Evolutionary conservation across 768 basidiomycete species (phyloP).

Genomic region (Pilatotrama ljubarskyi): DNA sequence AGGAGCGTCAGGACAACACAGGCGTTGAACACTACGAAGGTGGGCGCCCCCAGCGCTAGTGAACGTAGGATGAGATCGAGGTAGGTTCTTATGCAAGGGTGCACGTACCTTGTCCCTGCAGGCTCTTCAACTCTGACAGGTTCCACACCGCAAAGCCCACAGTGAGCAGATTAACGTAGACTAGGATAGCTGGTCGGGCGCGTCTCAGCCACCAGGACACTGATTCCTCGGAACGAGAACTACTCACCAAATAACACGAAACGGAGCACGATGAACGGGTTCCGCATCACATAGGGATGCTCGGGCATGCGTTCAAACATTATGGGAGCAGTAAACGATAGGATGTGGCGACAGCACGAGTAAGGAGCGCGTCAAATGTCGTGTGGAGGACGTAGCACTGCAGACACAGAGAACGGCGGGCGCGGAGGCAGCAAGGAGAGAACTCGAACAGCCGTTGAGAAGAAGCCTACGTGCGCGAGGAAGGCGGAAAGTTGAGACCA

Average conservation of each 20-base stretch:
- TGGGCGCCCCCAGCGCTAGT: conserved; percentile 41
- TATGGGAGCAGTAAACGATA: background rate
- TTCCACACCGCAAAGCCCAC: conserved; percentile 63
- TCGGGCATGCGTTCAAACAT: conserved; percentile 13
- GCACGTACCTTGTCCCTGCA: conserved; percentile 40
- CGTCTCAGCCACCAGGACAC: background rate
- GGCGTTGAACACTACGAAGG: conserved; percentile 51
- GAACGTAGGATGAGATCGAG: background rate
- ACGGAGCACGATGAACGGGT: conserved; percentile 57
- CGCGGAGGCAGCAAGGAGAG: conserved; percentile 1
- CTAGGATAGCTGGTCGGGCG: conserved; percentile 45
- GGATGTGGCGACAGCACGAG: conserved; percentile 2
- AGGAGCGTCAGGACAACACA: conserved; percentile 35
- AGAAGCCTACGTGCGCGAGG: background rate
- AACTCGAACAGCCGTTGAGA: conserved; percentile 5
- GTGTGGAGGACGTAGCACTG: conserved; percentile 5
- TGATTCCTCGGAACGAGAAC: background rate
- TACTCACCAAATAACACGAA: conserved; percentile 57
- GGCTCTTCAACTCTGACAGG: conserved; percentile 39
- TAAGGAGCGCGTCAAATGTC: conserved; percentile 1
- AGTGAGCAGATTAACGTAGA: conserved; percentile 51
- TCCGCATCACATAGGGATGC: conserved; percentile 37
- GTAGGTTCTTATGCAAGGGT: no score
- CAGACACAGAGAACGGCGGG: background rate
- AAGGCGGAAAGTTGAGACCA: background rate